Conservation (phyloP, 805 yeast species). For the Schwanniomyces sp. region DNA sequence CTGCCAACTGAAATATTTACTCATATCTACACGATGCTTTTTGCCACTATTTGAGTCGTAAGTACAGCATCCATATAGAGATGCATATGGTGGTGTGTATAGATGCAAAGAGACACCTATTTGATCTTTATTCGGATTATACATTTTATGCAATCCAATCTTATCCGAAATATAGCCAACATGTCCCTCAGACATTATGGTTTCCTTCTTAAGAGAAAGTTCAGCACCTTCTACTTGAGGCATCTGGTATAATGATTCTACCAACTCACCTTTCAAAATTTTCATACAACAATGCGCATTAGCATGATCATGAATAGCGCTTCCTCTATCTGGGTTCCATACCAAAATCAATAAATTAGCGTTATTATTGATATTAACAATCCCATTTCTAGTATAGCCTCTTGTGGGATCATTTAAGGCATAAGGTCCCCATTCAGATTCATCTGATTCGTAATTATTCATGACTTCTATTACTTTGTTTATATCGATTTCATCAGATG, state of each 20-base stretch:
- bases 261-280: conserved; percentile 56
- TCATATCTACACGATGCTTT: conserved; percentile 56
- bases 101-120: conserved; percentile 65
- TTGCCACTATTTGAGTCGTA: conserved; percentile 51
- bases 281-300: conserved; percentile 77
- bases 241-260: conserved; percentile 55
- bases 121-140: conserved; percentile 43
- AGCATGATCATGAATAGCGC: conserved; percentile 74
- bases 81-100: conserved; percentile 77
- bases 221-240: conserved; percentile 36
- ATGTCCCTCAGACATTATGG: conserved; percentile 34
- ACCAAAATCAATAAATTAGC: conserved; percentile 69
- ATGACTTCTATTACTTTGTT: conserved; percentile 43
- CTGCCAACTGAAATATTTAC: conserved; percentile 60
- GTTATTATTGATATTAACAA: conserved; percentile 66
- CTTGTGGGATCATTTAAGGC: conserved; percentile 53
- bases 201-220: conserved; percentile 23
- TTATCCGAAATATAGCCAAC: conserved; percentile 67
- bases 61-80: conserved; percentile 53
- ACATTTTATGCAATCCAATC: conserved; percentile 65
- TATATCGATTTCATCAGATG: conserved; percentile 54
- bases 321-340: conserved; percentile 67
- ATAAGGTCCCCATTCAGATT: conserved; percentile 56
- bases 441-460: conserved; percentile 47
- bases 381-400: conserved; percentile 67